A percentile compares a stretch with the other conserved stretches of the same genome.
Conservation (phyloP, 2,329 filamentous ascomycete species). For the Cercospora sesami region DNA sequence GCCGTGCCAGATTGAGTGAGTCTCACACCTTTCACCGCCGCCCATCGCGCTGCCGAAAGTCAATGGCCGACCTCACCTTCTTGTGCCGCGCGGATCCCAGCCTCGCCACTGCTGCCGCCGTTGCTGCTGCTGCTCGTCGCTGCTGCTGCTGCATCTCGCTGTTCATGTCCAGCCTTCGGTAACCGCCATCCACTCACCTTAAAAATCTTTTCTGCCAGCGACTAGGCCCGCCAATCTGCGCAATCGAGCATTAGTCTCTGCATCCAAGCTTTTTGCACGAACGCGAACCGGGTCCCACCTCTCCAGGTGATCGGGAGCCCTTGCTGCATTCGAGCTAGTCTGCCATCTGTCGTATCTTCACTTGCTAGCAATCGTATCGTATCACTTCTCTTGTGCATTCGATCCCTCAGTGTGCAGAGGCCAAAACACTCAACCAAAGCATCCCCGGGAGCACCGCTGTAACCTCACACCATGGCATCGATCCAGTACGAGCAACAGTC, state of each 20-base stretch:
- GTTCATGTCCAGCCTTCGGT: not conserved
- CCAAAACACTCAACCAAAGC: not conserved
- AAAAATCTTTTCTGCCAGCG: not conserved
- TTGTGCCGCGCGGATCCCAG: conserved; percentile 12
- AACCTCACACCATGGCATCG: conserved; percentile 20
- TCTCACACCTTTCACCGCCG: not conserved
- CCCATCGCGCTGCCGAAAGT: not conserved
- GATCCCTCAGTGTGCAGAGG: not conserved
- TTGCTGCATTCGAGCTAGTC: conserved; percentile 4
- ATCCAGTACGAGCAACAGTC: conserved; percentile 34
- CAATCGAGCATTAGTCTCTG: conserved; percentile 5
- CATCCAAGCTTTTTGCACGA: not conserved
- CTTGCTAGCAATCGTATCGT: not conserved
- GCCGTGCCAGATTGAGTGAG: not conserved
- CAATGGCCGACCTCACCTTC: conserved; percentile 16
- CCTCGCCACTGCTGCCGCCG: not conserved
- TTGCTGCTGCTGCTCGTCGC: not conserved
- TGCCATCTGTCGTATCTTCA: not conserved
- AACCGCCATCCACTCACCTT: not conserved
- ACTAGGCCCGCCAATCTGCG: not conserved
- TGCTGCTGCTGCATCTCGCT: not conserved
- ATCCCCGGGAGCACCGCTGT: not conserved
- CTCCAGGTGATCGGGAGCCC: conserved; percentile 8
- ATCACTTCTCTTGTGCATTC: conserved; percentile 5
- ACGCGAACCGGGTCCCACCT: not conserved